phyloP scores from a whole-genome alignment of 805 yeast genomes.

The Clavispora carvajalis region DNA sequence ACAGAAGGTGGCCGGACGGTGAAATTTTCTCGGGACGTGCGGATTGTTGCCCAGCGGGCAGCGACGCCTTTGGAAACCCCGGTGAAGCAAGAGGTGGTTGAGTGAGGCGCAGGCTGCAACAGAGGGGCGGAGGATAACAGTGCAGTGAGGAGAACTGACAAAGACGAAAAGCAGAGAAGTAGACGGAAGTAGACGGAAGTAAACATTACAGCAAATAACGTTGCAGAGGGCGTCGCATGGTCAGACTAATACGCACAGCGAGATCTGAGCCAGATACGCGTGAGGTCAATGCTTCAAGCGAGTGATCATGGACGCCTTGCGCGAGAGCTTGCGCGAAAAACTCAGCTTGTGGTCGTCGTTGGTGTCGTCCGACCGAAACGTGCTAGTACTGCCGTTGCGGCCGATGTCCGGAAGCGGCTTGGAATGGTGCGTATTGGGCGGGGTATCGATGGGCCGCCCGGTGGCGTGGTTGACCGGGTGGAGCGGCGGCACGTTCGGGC shows the following conservation, averaged over 20 bases:
- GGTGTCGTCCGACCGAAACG: constrained; percentile 3
- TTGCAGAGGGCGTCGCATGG: too few species aligned
- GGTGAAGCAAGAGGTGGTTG: not conserved
- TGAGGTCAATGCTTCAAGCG: constrained; percentile 11
- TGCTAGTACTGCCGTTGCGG: constrained; percentile 6
- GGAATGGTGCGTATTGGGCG: not conserved
- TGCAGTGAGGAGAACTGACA: too few species aligned
- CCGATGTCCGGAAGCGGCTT: constrained; percentile 9
- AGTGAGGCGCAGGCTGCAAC: too few species aligned
- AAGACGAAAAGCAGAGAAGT: too few species aligned
- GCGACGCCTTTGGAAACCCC: not conserved
- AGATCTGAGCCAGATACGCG: too few species aligned
- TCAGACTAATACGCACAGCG: too few species aligned
- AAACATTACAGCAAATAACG: too few species aligned
- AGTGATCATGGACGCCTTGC: constrained; percentile 30
- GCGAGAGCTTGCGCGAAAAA: constrained; percentile 27
- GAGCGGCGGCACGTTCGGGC: constrained; percentile 6
- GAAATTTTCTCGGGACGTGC: constrained; percentile 56
- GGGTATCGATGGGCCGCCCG: constrained; percentile 6
- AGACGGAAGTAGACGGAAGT: too few species aligned
- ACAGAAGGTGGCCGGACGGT: constrained; percentile 50
- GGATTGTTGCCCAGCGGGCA: constrained; percentile 21
- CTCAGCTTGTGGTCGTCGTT: constrained; percentile 18
- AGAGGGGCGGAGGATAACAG: too few species aligned
- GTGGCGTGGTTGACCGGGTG: constrained; percentile 8